phyloP scores from a whole-genome alignment of 495 filamentous ascomycete genomes.

The Penicillium silybi region DNA sequence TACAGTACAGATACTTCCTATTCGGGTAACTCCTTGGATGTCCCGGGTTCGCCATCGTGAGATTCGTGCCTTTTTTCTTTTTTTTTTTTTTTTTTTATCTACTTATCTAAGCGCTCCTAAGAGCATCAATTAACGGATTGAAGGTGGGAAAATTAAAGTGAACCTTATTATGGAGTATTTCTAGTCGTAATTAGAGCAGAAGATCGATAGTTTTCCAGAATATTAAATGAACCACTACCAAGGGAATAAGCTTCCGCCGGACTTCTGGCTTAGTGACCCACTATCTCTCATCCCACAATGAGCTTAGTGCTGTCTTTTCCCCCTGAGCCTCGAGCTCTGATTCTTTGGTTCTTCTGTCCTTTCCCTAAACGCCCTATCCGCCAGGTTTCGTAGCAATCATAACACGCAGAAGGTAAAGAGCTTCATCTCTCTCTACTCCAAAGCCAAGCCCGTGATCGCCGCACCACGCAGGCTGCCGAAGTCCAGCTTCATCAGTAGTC shows the following conservation, averaged over 20 bases:
- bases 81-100: no score
- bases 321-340: not conserved
- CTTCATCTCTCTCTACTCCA: not conserved
- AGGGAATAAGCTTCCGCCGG: conserved; percentile 9
- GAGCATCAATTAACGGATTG: not conserved
- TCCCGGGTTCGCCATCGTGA: not conserved
- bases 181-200: not conserved
- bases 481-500: conserved; percentile 83
- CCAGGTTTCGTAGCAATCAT: conserved; percentile 1
- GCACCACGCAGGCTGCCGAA: conserved; percentile 48
- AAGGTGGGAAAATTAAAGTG: not conserved
- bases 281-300: not conserved
- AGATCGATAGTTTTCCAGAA: not conserved
- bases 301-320: not conserved
- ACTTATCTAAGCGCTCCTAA: not conserved
- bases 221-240: not conserved
- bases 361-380: not conserved
- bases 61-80: not conserved
- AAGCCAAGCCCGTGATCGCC: conserved; percentile 2
- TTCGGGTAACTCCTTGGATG: conserved; percentile 11
- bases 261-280: not conserved
- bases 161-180: not conserved
- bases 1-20: conserved; percentile 11
- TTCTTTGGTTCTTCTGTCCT: not conserved
- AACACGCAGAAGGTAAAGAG: not conserved